These are phyloP conservation scores for Lodderomyces beijingensis DNA, from an alignment of 1,139 yeast species.

Conservation along the genomic window DNA sequence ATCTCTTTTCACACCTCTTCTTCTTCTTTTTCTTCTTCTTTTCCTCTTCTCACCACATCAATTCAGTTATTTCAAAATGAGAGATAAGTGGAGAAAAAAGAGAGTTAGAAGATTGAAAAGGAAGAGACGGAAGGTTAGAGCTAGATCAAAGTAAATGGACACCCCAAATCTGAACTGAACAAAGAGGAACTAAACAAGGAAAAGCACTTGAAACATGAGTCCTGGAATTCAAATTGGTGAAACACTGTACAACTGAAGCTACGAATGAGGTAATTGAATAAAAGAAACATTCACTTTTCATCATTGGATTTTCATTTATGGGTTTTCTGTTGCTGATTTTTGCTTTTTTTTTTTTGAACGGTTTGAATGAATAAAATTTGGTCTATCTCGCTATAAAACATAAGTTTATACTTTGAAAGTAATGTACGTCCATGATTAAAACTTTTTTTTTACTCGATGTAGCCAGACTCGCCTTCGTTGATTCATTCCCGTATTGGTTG, in stretches of 20 bases:
- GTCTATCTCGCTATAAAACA: no score
- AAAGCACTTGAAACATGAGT: no score
- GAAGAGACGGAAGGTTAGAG: constrained; percentile 99
- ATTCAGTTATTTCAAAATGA: constrained; percentile 51
- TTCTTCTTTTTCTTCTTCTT: constrained; percentile 9
- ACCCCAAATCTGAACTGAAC: neutral
- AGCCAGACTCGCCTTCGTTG: neutral
- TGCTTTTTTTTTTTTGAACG: neutral
- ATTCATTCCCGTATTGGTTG: neutral
- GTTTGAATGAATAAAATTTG: neutral
- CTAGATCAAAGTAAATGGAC: constrained; percentile 85
- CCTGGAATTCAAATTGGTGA: neutral
- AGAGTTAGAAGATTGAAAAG: constrained; percentile 99
- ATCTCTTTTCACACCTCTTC: constrained; percentile 8
- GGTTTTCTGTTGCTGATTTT: neutral
- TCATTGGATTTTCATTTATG: no score
- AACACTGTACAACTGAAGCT: neutral
- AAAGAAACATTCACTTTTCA: no score
- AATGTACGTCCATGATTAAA: no score
- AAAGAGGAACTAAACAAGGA: no score
- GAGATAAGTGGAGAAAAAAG: constrained; percentile 98
- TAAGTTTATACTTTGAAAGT: no score
- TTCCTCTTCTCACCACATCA: constrained; percentile 11
- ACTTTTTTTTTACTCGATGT: neutral
- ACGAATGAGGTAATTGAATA: neutral